Conservation (phyloP, 1,139 yeast species). For the Debaryomyces sp. region DNA sequence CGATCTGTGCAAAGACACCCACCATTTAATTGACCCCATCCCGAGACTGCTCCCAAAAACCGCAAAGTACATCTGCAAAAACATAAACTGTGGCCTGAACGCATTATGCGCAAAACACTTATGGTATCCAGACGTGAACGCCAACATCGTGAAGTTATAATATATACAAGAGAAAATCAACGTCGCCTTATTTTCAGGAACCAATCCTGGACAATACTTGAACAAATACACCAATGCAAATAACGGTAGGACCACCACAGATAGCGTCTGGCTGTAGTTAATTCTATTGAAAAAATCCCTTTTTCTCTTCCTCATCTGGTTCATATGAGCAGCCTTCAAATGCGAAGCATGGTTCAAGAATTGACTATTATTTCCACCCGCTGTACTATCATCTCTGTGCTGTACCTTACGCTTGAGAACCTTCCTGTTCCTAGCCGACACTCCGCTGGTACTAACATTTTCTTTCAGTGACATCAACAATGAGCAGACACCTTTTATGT, state of each 20-base stretch:
- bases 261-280: conserved; percentile 34
- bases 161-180: conserved; percentile 36
- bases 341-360: conserved; percentile 26
- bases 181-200: conserved; percentile 30
- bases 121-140: conserved; percentile 50
- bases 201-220: conserved; percentile 18
- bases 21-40: conserved; percentile 60
- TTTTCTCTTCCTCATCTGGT: conserved; percentile 32
- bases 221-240: conserved; percentile 27
- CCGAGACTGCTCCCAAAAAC: conserved; percentile 64
- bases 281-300: conserved; percentile 37
- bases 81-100: conserved; percentile 38
- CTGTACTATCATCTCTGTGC: conserved; percentile 10
- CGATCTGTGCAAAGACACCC: conserved; percentile 69
- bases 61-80: conserved; percentile 48
- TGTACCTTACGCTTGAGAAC: conserved; percentile 25
- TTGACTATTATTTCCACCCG: conserved; percentile 9
- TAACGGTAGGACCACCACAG: conserved; percentile 37
- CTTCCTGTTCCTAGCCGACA: conserved; percentile 12
- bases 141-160: conserved; percentile 40
- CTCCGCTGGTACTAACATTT: neutral
- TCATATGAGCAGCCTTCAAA: conserved; percentile 22
- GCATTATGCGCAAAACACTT: conserved; percentile 59
- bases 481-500: neutral
- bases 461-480: neutral